phyloP scores from a whole-genome alignment of 2,329 filamentous ascomycete genomes.

The Aspergillus pseudonomiae region DNA sequence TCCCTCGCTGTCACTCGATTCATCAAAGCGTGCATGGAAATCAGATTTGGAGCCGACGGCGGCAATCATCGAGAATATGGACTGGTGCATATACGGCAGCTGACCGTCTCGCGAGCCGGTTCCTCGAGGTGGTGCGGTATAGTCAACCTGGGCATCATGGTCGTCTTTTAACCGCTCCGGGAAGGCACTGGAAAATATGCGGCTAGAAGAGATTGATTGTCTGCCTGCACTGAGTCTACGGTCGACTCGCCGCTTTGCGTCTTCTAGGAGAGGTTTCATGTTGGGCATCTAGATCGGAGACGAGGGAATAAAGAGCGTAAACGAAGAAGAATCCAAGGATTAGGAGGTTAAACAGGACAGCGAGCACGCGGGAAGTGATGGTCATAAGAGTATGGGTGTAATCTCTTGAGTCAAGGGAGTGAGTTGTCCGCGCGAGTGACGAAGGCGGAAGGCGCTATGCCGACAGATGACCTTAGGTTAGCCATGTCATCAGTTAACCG shows the following conservation, averaged over 20 bases:
- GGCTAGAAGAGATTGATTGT: conserved; percentile 45
- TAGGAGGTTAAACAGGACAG: not conserved
- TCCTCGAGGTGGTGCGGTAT: conserved; percentile 56
- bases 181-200: conserved; percentile 54
- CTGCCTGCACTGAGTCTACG: conserved; percentile 47
- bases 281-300: conserved; percentile 11
- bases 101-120: conserved; percentile 43
- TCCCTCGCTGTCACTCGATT: conserved; percentile 79
- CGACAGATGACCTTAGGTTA: conserved; percentile 19
- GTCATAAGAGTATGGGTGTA: conserved; percentile 11
- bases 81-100: conserved; percentile 81
- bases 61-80: conserved; percentile 89
- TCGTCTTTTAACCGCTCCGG: conserved; percentile 62
- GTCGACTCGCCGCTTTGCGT: conserved; percentile 45
- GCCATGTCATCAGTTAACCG: not conserved
- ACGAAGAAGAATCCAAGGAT: not conserved
- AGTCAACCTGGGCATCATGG: conserved; percentile 63
- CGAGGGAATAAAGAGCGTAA: conserved; percentile 3
- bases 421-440: conserved; percentile 17
- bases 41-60: conserved; percentile 82
- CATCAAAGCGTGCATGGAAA: conserved; percentile 80
- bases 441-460: conserved; percentile 5
- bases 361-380: conserved; percentile 15
- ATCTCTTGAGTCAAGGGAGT: conserved; percentile 10
- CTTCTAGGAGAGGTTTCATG: conserved; percentile 43